These are phyloP conservation scores for Vitis hybrid DNA, from an alignment of 177 flowering plant species.

Conservation along the genomic window DNA sequence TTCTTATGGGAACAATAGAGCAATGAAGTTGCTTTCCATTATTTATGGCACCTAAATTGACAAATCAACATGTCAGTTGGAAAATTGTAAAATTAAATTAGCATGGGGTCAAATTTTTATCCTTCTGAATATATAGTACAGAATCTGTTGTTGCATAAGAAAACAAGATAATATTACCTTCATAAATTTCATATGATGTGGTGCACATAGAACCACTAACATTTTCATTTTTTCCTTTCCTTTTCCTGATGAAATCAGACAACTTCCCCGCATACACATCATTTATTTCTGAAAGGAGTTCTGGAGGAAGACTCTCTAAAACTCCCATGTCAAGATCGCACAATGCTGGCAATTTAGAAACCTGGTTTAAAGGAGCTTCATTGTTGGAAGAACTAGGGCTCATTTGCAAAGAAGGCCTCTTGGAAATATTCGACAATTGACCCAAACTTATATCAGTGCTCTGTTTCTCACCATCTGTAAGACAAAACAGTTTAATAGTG, in stretches of 20 bases:
- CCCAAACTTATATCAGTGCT: slow-evolving; percentile 17
- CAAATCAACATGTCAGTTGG: slow-evolving; percentile 6
- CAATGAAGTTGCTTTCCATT: background rate
- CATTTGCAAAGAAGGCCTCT: slow-evolving; percentile 18
- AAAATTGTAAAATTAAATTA: background rate
- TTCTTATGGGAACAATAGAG: background rate
- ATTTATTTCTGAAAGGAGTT: slow-evolving; percentile 74
- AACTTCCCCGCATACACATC: slow-evolving; percentile 69
- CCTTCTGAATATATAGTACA: background rate
- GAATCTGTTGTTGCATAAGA: background rate
- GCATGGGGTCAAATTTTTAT: too few species aligned
- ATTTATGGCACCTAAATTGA: background rate
- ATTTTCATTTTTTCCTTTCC: slow-evolving; percentile 22
- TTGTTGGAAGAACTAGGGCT: slow-evolving; percentile 17
- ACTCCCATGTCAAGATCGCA: slow-evolving; percentile 74
- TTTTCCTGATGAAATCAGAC: slow-evolving; percentile 38
- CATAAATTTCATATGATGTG: slow-evolving; percentile 7
- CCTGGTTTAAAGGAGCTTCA: slow-evolving; percentile 26
- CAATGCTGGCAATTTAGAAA: slow-evolving; percentile 51
- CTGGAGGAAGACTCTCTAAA: slow-evolving; percentile 73
- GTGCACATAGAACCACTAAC: background rate
- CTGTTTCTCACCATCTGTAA: slow-evolving; percentile 23
- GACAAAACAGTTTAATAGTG: background rate
- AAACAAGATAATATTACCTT: slow-evolving; percentile 28
- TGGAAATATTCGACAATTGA: slow-evolving; percentile 11